Evolutionary conservation across 2,329 filamentous ascomycete species (phyloP), one percentile per base, ranked within the genome.

Genomic region (Alternaria consortialis): DNA sequence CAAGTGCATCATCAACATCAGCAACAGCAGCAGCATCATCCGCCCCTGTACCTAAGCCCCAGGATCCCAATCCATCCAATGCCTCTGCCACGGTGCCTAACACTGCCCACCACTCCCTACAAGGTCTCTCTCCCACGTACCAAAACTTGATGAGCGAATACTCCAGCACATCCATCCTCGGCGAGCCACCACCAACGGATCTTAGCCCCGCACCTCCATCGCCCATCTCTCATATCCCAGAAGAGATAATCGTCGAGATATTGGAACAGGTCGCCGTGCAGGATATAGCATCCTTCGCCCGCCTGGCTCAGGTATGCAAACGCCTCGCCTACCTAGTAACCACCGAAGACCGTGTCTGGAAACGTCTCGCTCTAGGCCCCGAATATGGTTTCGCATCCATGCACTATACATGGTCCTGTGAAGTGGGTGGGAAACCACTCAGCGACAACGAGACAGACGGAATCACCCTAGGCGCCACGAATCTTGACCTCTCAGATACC

Each of bases 341-440:
- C 31, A 91, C 91, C 6, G 94, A 98, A 76, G 90, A 97, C 70
- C 86, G 86, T 43, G 91, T 97, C 70, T 99, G 95, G 94, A 92
- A 90, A 60, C 86, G 88, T 17, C 80, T 97, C 5, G 91, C 90
- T 46, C 79, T 91, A 1, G 90, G 89, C 0, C 63, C 80, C 12
- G 87, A 92, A 74, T 90, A 92, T 74, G 95, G 94, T 23, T 96
- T 97, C 77, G 84, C 82, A 5, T 87, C 85, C 34, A 97, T 98
- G 92, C 89, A 92, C 75, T 94, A 95, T 80, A 82, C 87, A 61
- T 98, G 90, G 81, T 85, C 87, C 51, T 88, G 85, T 65, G 86
- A 87, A 56, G 67, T 88, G 12, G 75, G 84, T 53, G 87, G 87
- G n/a, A 73, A 74, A 9, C 79, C 82, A 0, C 72, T 81, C 6